These are phyloP conservation scores for Rhizophora apiculata DNA, from an alignment of 345 rosid genomes.

Conservation along the genomic window DNA sequence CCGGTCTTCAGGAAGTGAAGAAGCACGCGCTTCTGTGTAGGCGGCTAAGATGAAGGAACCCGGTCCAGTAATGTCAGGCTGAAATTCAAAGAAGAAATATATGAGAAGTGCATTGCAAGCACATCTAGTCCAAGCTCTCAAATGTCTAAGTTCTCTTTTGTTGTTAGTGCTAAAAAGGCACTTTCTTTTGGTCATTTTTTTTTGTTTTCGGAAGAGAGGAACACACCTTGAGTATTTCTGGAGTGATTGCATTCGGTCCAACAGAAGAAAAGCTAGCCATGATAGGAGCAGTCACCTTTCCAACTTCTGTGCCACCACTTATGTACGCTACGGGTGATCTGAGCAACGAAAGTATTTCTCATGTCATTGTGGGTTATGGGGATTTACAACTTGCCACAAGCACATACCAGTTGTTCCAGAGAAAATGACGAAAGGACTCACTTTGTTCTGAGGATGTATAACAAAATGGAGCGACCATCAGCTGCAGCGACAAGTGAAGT, in stretches of 20 bases:
- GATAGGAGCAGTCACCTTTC: constrained; percentile 19
- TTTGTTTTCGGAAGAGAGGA: neutral
- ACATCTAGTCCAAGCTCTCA: too few relatives aligned
- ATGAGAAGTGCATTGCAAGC: too few relatives aligned
- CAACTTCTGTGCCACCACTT: constrained; percentile 14
- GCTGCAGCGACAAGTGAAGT: constrained; percentile 10
- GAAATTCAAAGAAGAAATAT: neutral
- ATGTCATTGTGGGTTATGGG: neutral
- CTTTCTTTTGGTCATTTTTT: neutral
- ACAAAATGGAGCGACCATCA: constrained; percentile 18
- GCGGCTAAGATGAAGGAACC: constrained; percentile 81
- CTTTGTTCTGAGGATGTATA: constrained; percentile 13
- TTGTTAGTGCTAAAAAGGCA: neutral
- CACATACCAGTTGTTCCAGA: neutral
- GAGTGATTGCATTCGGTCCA: constrained; percentile 19
- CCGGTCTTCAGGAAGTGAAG: constrained; percentile 40
- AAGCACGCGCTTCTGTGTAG: constrained; percentile 52
- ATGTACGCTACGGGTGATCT: constrained; percentile 23
- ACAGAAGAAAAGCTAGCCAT: constrained; percentile 23
- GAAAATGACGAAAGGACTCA: neutral
- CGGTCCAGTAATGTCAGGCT: constrained; percentile 87
- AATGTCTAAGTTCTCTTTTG: too few relatives aligned
- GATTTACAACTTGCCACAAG: too few relatives aligned
- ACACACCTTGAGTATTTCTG: constrained; percentile 25
- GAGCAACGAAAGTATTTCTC: neutral